Conservation (phyloP, 495 filamentous ascomycete genomes). For the Viridothelium virens region DNA sequence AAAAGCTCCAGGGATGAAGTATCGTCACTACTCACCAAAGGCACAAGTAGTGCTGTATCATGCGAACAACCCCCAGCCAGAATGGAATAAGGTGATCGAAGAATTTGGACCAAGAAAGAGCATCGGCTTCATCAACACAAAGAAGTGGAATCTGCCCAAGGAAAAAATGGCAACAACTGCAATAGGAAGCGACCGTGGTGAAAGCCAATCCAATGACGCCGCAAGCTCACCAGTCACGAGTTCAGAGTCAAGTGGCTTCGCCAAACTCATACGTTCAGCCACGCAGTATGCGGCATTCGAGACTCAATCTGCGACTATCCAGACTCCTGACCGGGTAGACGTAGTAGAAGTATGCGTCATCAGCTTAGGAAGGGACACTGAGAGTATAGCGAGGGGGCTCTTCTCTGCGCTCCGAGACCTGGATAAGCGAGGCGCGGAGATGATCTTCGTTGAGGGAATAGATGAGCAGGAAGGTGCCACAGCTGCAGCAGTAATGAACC, state of each 20-base stretch:
- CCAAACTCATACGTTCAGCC: not conserved
- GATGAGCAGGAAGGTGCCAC: slow-evolving; percentile 64
- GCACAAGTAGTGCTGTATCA: slow-evolving; percentile 83
- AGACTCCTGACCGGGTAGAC: slow-evolving; percentile 12
- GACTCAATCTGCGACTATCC: not conserved
- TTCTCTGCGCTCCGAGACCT: slow-evolving; percentile 83
- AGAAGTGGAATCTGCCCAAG: slow-evolving; percentile 23
- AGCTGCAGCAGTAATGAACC: slow-evolving; percentile 94
- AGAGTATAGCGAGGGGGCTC: slow-evolving; percentile 70
- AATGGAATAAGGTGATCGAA: slow-evolving; percentile 28
- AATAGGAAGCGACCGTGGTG: not conserved
- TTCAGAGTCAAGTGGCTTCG: not conserved
- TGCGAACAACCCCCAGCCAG: slow-evolving; percentile 34
- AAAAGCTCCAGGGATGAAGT: slow-evolving; percentile 95
- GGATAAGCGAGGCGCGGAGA: slow-evolving; percentile 67
- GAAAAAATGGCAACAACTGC: not conserved
- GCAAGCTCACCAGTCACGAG: not conserved
- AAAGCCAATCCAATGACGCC: not conserved
- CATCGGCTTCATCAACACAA: slow-evolving; percentile 37
- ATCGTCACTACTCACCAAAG: slow-evolving; percentile 92
- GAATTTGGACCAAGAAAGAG: slow-evolving; percentile 24
- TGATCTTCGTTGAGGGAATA: slow-evolving; percentile 89
- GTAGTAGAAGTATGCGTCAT: slow-evolving; percentile 41
- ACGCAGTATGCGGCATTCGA: not conserved
- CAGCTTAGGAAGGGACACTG: slow-evolving; percentile 57